These are phyloP conservation scores for Elongisporangium anandrum DNA, from an alignment of 352 stramenopile species.

Conservation along the genomic window DNA sequence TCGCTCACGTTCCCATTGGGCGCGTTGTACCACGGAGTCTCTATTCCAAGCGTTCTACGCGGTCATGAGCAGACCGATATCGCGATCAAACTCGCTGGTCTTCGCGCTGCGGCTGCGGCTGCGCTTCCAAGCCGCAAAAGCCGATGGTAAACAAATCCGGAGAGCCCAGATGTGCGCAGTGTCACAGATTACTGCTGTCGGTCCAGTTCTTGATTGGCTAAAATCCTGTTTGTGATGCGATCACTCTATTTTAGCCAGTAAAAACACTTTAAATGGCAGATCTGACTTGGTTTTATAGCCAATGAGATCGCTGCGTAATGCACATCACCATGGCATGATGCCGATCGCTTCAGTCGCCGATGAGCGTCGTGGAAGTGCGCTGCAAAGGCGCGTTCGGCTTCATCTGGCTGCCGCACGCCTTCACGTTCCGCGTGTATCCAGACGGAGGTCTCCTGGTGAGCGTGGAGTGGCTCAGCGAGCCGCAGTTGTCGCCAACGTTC, in stretches of 20 bases:
- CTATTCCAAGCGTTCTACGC: background rate
- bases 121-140: background rate
- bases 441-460: conserved; percentile 28
- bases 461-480: background rate
- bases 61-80: background rate
- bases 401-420: conserved; percentile 17
- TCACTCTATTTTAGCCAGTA: background rate
- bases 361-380: conserved; percentile 16
- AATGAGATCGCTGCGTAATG: background rate
- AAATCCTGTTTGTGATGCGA: background rate
- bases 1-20: background rate
- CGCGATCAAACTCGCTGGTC: background rate
- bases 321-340: background rate
- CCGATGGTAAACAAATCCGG: background rate
- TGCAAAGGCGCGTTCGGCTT: conserved; percentile 35
- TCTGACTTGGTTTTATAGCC: background rate
- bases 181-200: background rate
- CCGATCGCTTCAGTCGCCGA: background rate
- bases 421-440: conserved; percentile 27
- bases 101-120: background rate
- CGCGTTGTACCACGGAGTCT: background rate
- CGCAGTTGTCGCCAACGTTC: no score
- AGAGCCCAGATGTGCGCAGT: background rate
- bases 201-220: background rate
- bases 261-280: background rate